Evolutionary conservation across 2,329 filamentous ascomycete species (phyloP).

Genomic region (Xylariaceae sp.): DNA sequence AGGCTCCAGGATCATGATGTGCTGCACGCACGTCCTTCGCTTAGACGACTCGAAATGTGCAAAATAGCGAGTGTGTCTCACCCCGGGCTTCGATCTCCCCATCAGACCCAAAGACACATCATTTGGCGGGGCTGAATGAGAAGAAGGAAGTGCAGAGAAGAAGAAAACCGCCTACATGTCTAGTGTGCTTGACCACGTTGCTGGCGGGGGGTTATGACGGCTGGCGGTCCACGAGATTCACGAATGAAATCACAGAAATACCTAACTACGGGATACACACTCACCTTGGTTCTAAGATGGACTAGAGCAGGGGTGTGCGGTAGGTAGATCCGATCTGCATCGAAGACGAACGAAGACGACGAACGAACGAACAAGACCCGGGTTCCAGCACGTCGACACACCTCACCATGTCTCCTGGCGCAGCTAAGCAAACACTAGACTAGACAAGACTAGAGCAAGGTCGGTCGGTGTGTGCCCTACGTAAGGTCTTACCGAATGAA

Average conservation of each 20-base stretch:
- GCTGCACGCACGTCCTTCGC: not conserved
- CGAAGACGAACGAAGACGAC: conserved; percentile 18
- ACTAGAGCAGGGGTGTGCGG: not conserved
- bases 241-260: not conserved
- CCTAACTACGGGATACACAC: too few species aligned
- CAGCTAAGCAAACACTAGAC: not conserved
- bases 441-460: not conserved
- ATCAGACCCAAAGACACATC: conserved; percentile 10
- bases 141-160: conserved; percentile 4
- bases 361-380: conserved; percentile 16
- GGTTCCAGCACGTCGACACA: conserved; percentile 1
- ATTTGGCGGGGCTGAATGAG: conserved; percentile 12
- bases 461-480: not conserved
- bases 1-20: conserved; percentile 1
- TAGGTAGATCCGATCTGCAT: conserved; percentile 15
- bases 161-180: not conserved
- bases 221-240: not conserved
- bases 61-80: conserved; percentile 1
- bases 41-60: not conserved
- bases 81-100: not conserved
- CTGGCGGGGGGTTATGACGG: not conserved
- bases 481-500: not conserved
- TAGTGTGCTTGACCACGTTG: not conserved
- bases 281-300: not conserved
- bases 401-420: not conserved